Evolutionary conservation across 805 yeast genomes (phyloP), one percentile per base, ranked within the genome.

Genomic region (Hemisphaericaspora nanyangensis): DNA sequence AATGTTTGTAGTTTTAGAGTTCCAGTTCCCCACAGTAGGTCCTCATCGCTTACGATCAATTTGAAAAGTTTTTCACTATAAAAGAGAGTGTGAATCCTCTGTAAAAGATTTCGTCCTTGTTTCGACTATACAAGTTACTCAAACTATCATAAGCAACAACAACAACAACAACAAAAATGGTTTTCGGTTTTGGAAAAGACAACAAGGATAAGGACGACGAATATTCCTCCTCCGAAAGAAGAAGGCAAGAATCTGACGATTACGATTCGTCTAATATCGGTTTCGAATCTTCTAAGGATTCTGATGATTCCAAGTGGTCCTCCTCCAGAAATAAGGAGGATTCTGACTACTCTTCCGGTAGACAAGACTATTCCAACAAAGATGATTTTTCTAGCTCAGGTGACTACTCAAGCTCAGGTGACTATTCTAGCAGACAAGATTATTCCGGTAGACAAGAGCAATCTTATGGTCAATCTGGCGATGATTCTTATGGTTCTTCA

Each of bases 151-250:
- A n/a, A n/a, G n/a, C n/a, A n/a, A n/a, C n/a, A n/a, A n/a, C n/a
- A n/a, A n/a, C 11, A 22, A 12, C 26, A 5, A 22, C 26, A 8
- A 22, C 8, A 33, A 32, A 33, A 49, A 61, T 60, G 66, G 66
- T 54, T 46, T 60, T 61, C 44, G 67, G 65, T 31, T 58, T 60
- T 29, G 65, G 64, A 33, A 49, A 48, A 35, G 54, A 56, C 51
- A 48, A 55, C 45, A 44, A 55, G 42, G 43, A 48, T 39, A 39
- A 54, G 38, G 39, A 40, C 35, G 29, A 46, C 12, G 16, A 35
- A 19, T 15, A 25, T 15, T 30, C 27, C 17, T 24, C 33, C 22
- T 15, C 19, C 24, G 24, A 20, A 19, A 28, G 31, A 26, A 38
- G 31, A 15, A 34, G 19, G 5, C 25, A 7, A n/a, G n/a, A n/a